Evolutionary conservation across 306 rosid species (phyloP).

Genomic region (Inga leiocalycina): DNA sequence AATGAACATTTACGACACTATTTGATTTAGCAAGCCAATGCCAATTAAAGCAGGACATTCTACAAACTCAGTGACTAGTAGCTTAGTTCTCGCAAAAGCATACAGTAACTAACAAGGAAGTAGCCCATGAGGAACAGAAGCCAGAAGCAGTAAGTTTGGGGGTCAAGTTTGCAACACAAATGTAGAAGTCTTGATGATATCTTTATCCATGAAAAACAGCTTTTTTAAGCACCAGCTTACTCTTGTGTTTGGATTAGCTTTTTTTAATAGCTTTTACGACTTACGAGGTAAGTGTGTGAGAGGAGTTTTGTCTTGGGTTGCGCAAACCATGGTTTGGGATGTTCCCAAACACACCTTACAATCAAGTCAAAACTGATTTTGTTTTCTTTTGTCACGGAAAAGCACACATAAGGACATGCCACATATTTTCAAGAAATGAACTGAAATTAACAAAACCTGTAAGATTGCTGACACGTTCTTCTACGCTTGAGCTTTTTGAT

Average conservation of each 20-base stretch:
- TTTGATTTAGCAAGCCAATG: slow-evolving; percentile 19
- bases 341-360: no score
- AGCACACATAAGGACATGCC: slow-evolving; percentile 27
- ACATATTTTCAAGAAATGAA: slow-evolving; percentile 17
- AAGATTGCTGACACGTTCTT: slow-evolving; percentile 70
- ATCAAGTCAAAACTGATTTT: slow-evolving; percentile 11
- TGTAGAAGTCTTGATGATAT: slow-evolving; percentile 24
- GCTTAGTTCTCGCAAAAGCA: slow-evolving; percentile 21
- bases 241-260: no score
- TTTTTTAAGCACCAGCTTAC: slow-evolving; percentile 29
- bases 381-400: slow-evolving; percentile 12
- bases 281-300: no score
- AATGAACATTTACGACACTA: not conserved
- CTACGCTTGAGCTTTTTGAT: slow-evolving; percentile 54
- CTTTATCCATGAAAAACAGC: slow-evolving; percentile 30
- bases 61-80: slow-evolving; percentile 18
- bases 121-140: slow-evolving; percentile 27
- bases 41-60: slow-evolving; percentile 23
- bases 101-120: slow-evolving; percentile 18
- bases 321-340: no score
- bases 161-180: slow-evolving; percentile 24
- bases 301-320: no score
- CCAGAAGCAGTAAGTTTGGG: slow-evolving; percentile 28
- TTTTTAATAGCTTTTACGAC: no score
- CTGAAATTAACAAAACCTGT: slow-evolving; percentile 61